Evolutionary conservation across 495 filamentous ascomycete genomes (phyloP), one percentile per base, ranked within the genome.

Genomic region (Talaromyces wortmannii): DNA sequence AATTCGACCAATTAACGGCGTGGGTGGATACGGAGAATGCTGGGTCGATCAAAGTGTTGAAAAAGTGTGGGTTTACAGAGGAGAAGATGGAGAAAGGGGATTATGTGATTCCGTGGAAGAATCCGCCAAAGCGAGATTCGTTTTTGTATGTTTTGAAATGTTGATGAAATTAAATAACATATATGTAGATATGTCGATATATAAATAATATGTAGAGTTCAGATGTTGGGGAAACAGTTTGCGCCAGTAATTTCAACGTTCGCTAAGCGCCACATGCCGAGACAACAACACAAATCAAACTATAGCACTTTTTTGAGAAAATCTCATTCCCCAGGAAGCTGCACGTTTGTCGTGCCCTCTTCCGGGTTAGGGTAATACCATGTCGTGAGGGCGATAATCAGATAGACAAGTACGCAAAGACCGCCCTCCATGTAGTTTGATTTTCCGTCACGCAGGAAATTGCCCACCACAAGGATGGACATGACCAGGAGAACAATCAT

Each of bases 401-500:
- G 62, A 58, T 83, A 81, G 5, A 78, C 71, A 18, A 78, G 54
- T 7, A 95, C 81, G 62, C 88, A 92, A 23, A 92, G 71, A 23
- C 82, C 77, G 4, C 89, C 89, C 68, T 94, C 89, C 8, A 94
- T 73, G 57, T 89, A 94, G 59, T 91, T 91, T 31, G 79, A 85
- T 70, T 89, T 90, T 56, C 87, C 82, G 67, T 92, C 88, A 15
- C 88, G 76, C 45, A 92, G 67, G 66, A 91, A 90, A 60, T 90
- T 90, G 7, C 89, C 87, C 10, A 92, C 88, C 0, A 95, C 90
- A 46, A 97, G 69, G 63, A 95, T 92, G 6, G 91, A 82, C 43
- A 96, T 77, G 55, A 96, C 83, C n/a, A 96, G 75, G 53, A 92
- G 75, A 13, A 89, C 82, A n/a, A 95, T 76, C 75, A 92, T 89